Evolutionary conservation across 1,284 basidiomycete species (phyloP).

Genomic region (Ustilago tritici): DNA sequence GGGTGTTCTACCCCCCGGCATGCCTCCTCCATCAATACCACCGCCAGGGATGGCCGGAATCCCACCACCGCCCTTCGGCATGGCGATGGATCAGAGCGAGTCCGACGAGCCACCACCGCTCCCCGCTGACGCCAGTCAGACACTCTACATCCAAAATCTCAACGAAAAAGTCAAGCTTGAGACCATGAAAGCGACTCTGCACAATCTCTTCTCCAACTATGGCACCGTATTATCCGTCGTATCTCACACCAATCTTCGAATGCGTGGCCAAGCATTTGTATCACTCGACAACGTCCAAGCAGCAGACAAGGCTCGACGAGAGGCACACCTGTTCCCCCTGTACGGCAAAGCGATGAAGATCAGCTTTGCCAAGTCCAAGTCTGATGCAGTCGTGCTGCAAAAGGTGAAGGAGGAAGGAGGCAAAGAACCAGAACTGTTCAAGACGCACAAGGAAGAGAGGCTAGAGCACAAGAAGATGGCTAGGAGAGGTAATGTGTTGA

Average conservation of each 20-base stretch:
- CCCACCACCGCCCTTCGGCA: slow-evolving; percentile 28
- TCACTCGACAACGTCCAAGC: slow-evolving; percentile 84
- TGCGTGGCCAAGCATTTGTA: slow-evolving; percentile 98
- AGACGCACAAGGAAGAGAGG: slow-evolving; percentile 74
- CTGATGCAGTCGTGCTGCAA: slow-evolving; percentile 82
- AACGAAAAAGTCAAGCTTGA: slow-evolving; percentile 92
- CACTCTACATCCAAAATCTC: slow-evolving; percentile 95
- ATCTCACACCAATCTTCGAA: slow-evolving; percentile 90
- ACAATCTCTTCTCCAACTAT: slow-evolving; percentile 91
- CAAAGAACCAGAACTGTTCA: slow-evolving; percentile 33
- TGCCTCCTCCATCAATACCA: slow-evolving; percentile 23
- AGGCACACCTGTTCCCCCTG: slow-evolving; percentile 91
- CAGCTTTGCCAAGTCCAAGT: slow-evolving; percentile 90
- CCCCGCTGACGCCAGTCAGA: slow-evolving; percentile 73
- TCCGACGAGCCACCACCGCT: slow-evolving; percentile 31
- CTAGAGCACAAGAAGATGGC: slow-evolving; percentile 56
- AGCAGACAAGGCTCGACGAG: slow-evolving; percentile 87
- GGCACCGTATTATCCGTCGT: slow-evolving; percentile 91
- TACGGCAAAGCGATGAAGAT: slow-evolving; percentile 88
- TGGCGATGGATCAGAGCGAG: slow-evolving; percentile 27
- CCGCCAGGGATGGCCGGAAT: slow-evolving; percentile 24
- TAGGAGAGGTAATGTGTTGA: slow-evolving; percentile 50
- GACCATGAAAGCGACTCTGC: slow-evolving; percentile 88
- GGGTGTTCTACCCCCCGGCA: slow-evolving; percentile 9
- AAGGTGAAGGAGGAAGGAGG: slow-evolving; percentile 28